Evolutionary conservation across 768 basidiomycete genomes (phyloP), one percentile per base, ranked within the genome.

Genomic region (Scleroderma citrinum): DNA sequence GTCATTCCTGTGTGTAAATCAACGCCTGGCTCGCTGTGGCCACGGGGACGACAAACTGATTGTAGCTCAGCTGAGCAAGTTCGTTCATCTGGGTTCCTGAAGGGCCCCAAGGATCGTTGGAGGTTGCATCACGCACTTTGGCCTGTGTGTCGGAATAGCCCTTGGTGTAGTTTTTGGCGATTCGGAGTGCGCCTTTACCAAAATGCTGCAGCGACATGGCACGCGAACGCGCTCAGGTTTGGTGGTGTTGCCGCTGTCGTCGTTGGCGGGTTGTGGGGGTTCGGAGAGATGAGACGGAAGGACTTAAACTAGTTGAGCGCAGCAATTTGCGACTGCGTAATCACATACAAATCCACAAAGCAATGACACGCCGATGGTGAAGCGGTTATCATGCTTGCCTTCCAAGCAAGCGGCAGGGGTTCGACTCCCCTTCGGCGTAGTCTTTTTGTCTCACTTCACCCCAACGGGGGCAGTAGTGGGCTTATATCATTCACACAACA

Each of bases 71-170:
- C 66, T 96, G 92, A 0, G 95, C 95, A 56, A 99, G 81, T 72
- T 97, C 95, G 73, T 96, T 96, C 96, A 99, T 98, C 75, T 95
- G 94, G 1, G 92, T 91, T 5, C 95, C 94, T 7, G 88, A 89
- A 5, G 95, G 95, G 0, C 95, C 95, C 92, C 93, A 96, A 10
- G 95, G 91, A 65, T 98, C 95, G 71, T 97, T 97, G 20, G 90
- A 92, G 16, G 93, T 97, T 34, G 93, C 91, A 73, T 95, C 93
- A 52, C 94, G 82, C 52, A 97, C 91, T 69, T 98, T 98, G 37
- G 89, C 83, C 70, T 98, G 92, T 0, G 85, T 85, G 52, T 97
- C 94, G 37, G 93, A 94, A 70, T 97, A 99, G 34, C 89, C 88
- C 59, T 91, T 92, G 48, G 93, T 96, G 66, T 94, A 94, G 64